These are phyloP conservation scores for Helianthus tuberosus DNA, from an alignment of 129 eudicot species.

Conservation along the genomic window DNA sequence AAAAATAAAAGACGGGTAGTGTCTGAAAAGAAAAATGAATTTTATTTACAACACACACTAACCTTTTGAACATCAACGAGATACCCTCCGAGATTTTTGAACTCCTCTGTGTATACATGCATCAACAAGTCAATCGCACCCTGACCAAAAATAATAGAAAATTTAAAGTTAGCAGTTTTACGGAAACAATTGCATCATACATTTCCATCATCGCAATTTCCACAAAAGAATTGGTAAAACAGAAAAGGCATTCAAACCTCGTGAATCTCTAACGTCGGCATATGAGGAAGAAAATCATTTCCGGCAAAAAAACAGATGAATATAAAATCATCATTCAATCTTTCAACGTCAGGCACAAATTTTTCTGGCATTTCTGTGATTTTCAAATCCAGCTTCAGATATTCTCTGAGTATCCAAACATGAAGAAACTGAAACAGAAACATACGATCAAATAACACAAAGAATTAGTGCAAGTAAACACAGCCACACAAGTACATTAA, in stretches of 20 bases:
- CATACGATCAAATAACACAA: not conserved
- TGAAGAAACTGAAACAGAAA: conserved; percentile 54
- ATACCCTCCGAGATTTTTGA: conserved; percentile 60
- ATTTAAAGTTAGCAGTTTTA: not conserved
- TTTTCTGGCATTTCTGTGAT: conserved; percentile 33
- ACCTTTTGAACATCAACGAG: conserved; percentile 54
- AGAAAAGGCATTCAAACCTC: conserved; percentile 45
- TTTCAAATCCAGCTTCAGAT: conserved; percentile 46
- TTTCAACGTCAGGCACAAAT: conserved; percentile 42
- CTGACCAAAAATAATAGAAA: conserved; percentile 22
- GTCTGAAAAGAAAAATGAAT: too few species aligned
- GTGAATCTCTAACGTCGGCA: conserved; percentile 61
- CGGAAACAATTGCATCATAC: not conserved
- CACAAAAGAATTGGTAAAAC: not conserved
- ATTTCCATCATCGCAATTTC: not conserved
- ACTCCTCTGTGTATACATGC: conserved; percentile 57
- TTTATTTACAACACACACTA: conserved; percentile 1
- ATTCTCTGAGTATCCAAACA: conserved; percentile 64
- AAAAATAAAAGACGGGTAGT: not conserved
- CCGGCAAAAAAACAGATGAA: conserved; percentile 67
- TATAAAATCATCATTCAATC: conserved; percentile 61
- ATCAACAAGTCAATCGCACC: conserved; percentile 55
- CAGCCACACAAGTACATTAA: too few species aligned
- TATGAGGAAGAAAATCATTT: conserved; percentile 68
- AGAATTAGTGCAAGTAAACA: too few species aligned